Evolutionary conservation across 495 filamentous ascomycete genomes (phyloP).

Genomic region (Hyphodiscus hymeniophilus): DNA sequence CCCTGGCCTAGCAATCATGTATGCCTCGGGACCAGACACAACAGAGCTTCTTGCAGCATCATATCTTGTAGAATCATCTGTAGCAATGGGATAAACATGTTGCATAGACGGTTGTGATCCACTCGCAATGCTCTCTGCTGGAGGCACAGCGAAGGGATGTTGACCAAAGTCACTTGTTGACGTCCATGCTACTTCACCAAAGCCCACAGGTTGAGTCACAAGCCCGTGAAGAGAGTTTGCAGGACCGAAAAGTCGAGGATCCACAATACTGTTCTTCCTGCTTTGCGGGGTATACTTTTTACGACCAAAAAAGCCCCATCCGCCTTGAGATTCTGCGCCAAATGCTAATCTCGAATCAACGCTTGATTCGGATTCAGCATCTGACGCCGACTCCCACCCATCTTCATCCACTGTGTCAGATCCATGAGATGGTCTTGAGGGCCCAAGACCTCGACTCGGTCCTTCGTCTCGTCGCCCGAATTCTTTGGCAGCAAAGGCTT

Average conservation of each 20-base stretch:
- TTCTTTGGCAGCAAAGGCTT: slow-evolving; percentile 24
- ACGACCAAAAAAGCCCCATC: slow-evolving; percentile 18
- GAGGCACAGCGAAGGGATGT: background rate
- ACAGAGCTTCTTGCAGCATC: slow-evolving; percentile 39
- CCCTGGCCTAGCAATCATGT: slow-evolving; percentile 27
- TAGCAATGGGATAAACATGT: slow-evolving; percentile 44
- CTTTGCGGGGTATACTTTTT: slow-evolving; percentile 16
- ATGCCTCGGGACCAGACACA: slow-evolving; percentile 29
- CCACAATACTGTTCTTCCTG: slow-evolving; percentile 35
- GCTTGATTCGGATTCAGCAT: slow-evolving; percentile 21
- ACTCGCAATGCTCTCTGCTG: slow-evolving; percentile 19
- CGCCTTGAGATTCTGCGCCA: slow-evolving; percentile 24
- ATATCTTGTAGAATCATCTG: slow-evolving; percentile 51
- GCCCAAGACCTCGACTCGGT: slow-evolving; percentile 13
- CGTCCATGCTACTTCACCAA: slow-evolving; percentile 25
- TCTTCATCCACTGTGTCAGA: slow-evolving; percentile 35
- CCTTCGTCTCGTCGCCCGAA: background rate
- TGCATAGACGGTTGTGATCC: slow-evolving; percentile 31
- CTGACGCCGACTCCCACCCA: slow-evolving; percentile 29
- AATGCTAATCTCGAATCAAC: slow-evolving; percentile 33
- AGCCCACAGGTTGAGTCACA: slow-evolving; percentile 44
- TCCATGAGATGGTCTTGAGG: slow-evolving; percentile 25
- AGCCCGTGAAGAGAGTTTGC: slow-evolving; percentile 42
- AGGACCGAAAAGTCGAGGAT: slow-evolving; percentile 44
- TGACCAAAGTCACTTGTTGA: slow-evolving; percentile 21